Conservation (phyloP, 1,284 basidiomycete species). For the Boletus mariae region DNA sequence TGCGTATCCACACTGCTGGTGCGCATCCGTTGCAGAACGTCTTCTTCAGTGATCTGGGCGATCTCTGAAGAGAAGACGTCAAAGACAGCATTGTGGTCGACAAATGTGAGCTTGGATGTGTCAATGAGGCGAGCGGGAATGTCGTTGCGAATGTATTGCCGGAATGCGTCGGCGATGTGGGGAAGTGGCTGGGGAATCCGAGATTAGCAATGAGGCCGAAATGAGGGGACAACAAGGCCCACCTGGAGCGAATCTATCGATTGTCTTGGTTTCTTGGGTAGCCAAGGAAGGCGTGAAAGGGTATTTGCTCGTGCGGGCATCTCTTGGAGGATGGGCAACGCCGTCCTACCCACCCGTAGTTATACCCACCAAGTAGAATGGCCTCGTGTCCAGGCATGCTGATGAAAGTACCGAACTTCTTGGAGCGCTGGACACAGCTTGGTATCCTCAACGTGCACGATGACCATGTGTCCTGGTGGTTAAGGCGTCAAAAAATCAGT, state of each 20-base stretch:
- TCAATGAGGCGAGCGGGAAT: slow-evolving; percentile 29
- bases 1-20: background rate
- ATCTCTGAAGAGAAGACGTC: slow-evolving; percentile 19
- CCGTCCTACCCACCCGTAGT: background rate
- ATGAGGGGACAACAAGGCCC: background rate
- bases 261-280: background rate
- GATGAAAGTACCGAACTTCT: background rate
- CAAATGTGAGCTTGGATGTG: slow-evolving; percentile 19
- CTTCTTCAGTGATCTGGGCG: slow-evolving; percentile 17
- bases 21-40: slow-evolving; percentile 8
- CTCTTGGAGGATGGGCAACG: background rate
- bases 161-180: slow-evolving; percentile 14
- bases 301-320: slow-evolving; percentile 3
- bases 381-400: background rate
- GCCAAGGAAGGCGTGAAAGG: slow-evolving; percentile 5
- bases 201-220: background rate
- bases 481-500: background rate
- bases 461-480: background rate
- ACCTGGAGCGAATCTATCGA: slow-evolving; percentile 6
- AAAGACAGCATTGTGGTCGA: slow-evolving; percentile 19
- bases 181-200: slow-evolving; percentile 1
- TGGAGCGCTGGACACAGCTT: slow-evolving; percentile 5
- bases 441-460: slow-evolving; percentile 7
- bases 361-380: slow-evolving; percentile 8
- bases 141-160: slow-evolving; percentile 22